These are phyloP conservation scores for Coprinellus micaceus DNA, from an alignment of 768 basidiomycete genomes.

Conservation along the genomic window DNA sequence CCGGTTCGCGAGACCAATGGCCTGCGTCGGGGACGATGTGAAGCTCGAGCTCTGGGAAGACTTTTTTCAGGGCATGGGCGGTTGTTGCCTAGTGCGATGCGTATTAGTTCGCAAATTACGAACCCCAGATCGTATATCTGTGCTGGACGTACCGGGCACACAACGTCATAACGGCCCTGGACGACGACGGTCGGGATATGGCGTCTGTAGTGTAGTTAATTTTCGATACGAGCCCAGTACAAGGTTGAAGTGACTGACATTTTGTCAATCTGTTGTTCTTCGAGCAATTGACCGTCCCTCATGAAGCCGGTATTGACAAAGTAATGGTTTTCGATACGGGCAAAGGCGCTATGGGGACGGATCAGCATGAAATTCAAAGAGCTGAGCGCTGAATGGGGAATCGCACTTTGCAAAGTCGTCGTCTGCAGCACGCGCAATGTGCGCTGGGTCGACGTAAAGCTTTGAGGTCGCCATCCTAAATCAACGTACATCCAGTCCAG, in stretches of 20 bases:
- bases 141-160: constrained; percentile 81
- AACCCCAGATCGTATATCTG: no score
- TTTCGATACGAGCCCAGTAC: background rate
- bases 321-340: constrained; percentile 87
- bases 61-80: constrained; percentile 78
- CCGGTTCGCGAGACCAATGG: constrained; percentile 76
- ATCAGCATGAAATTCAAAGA: constrained; percentile 3
- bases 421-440: constrained; percentile 64
- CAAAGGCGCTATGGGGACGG: constrained; percentile 62
- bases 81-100: constrained; percentile 56
- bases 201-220: constrained; percentile 49
- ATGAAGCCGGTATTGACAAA: constrained; percentile 86
- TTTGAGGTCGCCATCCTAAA: constrained; percentile 79
- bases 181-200: constrained; percentile 81
- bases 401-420: constrained; percentile 75
- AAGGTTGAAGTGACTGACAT: constrained; percentile 48
- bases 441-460: constrained; percentile 63
- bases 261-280: constrained; percentile 80
- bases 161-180: constrained; percentile 86
- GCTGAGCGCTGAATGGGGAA: background rate
- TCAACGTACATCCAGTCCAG: background rate
- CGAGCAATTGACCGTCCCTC: constrained; percentile 83
- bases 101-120: background rate
- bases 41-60: constrained; percentile 75
- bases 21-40: constrained; percentile 83